Evolutionary conservation across 1,284 basidiomycete species (phyloP).

Genomic region (Pyrrhoderma lamaoense): DNA sequence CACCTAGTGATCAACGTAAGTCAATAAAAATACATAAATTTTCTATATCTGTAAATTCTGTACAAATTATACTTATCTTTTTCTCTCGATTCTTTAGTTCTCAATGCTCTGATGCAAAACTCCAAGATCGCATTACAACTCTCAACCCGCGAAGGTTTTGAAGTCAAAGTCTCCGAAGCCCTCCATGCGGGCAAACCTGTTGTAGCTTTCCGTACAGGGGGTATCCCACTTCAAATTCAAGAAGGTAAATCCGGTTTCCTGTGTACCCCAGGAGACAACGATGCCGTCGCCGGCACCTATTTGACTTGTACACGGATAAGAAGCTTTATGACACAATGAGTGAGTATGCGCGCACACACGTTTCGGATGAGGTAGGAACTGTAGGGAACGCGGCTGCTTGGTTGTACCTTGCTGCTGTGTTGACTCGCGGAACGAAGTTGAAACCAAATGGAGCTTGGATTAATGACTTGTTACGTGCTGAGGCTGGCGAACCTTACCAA

Average conservation of each 20-base stretch:
- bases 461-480: constrained; percentile 67
- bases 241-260: constrained; percentile 80
- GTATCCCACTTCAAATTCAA: constrained; percentile 82
- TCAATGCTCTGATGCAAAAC: constrained; percentile 73
- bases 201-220: constrained; percentile 74
- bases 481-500: constrained; percentile 60
- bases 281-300: constrained; percentile 67
- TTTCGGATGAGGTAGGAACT: constrained; percentile 74
- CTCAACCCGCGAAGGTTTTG: constrained; percentile 82
- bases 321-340: constrained; percentile 55
- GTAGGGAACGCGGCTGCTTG: constrained; percentile 75
- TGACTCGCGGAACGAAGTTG: constrained; percentile 62
- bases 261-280: constrained; percentile 65
- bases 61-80: neutral
- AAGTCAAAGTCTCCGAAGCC: constrained; percentile 88
- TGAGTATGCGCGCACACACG: constrained; percentile 63
- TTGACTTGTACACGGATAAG: constrained; percentile 68
- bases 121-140: constrained; percentile 71
- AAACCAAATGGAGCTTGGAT: constrained; percentile 74
- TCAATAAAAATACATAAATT: constrained; percentile 14
- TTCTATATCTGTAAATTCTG: neutral
- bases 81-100: constrained; percentile 36
- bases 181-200: constrained; percentile 79
- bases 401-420: constrained; percentile 78
- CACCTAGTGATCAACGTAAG: constrained; percentile 73